Percentiles rank a stretch among this genome's conserved stretches.
These are phyloP conservation scores for Adansonia madagascariensis DNA, from an alignment of 441 rosid species.

Conservation along the genomic window DNA sequence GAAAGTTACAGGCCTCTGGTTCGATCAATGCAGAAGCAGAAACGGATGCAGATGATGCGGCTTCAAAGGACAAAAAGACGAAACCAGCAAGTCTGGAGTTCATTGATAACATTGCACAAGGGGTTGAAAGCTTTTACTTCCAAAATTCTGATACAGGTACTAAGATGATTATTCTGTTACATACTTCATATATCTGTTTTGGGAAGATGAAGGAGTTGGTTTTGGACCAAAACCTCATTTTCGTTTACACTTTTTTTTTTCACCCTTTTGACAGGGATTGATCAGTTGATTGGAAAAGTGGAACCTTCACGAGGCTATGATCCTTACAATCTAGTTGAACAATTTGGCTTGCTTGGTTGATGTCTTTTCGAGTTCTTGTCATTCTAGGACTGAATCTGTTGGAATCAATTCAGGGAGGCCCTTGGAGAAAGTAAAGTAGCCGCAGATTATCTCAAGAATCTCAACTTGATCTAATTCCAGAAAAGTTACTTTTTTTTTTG, in stretches of 20 bases:
- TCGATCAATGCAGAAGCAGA: conserved; percentile 37
- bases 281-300: conserved; percentile 55
- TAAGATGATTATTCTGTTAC: neutral
- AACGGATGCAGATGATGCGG: conserved; percentile 33
- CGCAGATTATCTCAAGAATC: neutral
- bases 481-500: neutral
- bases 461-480: neutral
- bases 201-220: neutral
- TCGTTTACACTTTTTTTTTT: neutral
- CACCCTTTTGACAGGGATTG: conserved; percentile 48
- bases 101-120: conserved; percentile 30
- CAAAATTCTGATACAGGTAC: conserved; percentile 66
- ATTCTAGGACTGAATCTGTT: conserved; percentile 31
- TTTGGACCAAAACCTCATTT: neutral
- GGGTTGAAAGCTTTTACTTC: conserved; percentile 47
- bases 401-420: neutral
- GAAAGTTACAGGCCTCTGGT: conserved; percentile 20
- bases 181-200: neutral
- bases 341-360: conserved; percentile 40
- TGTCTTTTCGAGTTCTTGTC: conserved; percentile 24
- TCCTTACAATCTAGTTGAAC: conserved; percentile 38
- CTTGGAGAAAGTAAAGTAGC: neutral
- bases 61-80: conserved; percentile 37
- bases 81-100: conserved; percentile 40
- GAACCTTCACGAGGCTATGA: conserved; percentile 35